A percentile compares a stretch with the other conserved stretches of the same genome.
phyloP scores from a whole-genome alignment of 78 protist species.

The Paratrimastix pyriformis region DNA sequence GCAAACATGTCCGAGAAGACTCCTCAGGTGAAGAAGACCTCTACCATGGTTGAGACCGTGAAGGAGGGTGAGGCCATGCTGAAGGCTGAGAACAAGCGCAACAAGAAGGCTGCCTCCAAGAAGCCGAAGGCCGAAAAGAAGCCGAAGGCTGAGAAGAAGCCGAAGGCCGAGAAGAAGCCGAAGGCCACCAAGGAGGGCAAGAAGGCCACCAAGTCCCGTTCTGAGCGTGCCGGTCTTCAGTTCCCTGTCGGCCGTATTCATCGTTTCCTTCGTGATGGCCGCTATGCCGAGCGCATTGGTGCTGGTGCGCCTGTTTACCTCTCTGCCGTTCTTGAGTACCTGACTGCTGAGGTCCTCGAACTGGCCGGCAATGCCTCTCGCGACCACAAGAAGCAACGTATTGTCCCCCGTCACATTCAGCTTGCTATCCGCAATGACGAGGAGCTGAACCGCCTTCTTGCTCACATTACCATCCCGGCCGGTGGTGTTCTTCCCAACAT shows the following conservation, averaged over 20 bases:
- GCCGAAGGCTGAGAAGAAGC: no score
- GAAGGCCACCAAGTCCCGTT: constrained; percentile 2
- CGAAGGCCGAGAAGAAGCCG: no score
- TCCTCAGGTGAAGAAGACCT: no score
- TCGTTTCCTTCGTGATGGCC: constrained; percentile 18
- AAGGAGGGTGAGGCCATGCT: no score
- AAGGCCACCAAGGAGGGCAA: no score
- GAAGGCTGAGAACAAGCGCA: no score
- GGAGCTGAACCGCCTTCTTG: constrained; percentile 41
- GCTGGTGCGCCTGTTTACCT: constrained; percentile 46
- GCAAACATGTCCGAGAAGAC: no score
- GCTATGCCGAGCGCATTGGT: constrained; percentile 18
- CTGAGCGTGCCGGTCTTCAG: constrained; percentile 36
- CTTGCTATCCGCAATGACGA: constrained; percentile 46
- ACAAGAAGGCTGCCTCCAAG: no score
- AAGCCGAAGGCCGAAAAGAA: no score
- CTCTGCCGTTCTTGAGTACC: constrained; percentile 42
- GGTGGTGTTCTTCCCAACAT: constrained; percentile 47
- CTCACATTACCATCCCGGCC: constrained; percentile 30
- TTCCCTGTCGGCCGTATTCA: constrained; percentile 39
- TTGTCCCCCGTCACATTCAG: constrained; percentile 44
- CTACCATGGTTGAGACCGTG: no score
- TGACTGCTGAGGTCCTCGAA: constrained; percentile 45
- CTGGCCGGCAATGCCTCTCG: constrained; percentile 43
- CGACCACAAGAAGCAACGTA: constrained; percentile 38